Evolutionary conservation across 176 grass and related monocot genomes (phyloP), one percentile per base, ranked within the genome.

Genomic region (Otatea glauca): DNA sequence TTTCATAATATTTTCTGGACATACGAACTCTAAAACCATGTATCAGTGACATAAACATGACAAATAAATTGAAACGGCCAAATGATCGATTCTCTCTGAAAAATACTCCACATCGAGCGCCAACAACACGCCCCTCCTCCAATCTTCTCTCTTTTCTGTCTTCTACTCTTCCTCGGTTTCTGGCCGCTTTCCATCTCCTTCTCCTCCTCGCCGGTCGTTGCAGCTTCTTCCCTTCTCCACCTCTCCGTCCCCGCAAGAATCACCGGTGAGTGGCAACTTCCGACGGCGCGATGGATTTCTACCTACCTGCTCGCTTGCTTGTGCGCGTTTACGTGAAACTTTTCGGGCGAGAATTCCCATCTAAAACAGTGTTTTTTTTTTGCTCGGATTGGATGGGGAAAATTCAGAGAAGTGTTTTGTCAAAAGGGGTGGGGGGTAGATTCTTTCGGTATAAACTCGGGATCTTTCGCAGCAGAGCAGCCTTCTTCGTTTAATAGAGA

Each of bases 401-500:
- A 37, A 37, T 37, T 37, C 35, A 37, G 35, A 37, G 35, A 37
- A 37, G 35, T 4, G 35, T 37, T 37, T 37, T 4, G 34, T 3
- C 34, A 34, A 34, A n/a, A 29, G 29, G 29, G 29, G 29, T 0
- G 29, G 29, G 29, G 29, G 29, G 29, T 29, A 29, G 29, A 29
- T 29, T 83, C 65, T 41, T 72, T 37, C 1, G 9, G 23, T 51
- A 34, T 82, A 82, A 70, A 71, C 25, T 17, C 35, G 35, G 15
- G 37, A 11, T 14, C 44, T 61, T 34, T 18, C 7, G 25, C 38
- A 5, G 44, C 44, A 37, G 2, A 13, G 32, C 49, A 23, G 9
- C 63, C 24, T 44, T 24, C 53, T 64, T 44, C 74, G 21, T 39
- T 81, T 5, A 81, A 15, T 29, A 71, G 71, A 82, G 67, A 43